A percentile compares a stretch with the other conserved stretches of the same genome.
phyloP scores from a whole-genome alignment of 208 protist species.

The Trichomonas vaginalis region DNA sequence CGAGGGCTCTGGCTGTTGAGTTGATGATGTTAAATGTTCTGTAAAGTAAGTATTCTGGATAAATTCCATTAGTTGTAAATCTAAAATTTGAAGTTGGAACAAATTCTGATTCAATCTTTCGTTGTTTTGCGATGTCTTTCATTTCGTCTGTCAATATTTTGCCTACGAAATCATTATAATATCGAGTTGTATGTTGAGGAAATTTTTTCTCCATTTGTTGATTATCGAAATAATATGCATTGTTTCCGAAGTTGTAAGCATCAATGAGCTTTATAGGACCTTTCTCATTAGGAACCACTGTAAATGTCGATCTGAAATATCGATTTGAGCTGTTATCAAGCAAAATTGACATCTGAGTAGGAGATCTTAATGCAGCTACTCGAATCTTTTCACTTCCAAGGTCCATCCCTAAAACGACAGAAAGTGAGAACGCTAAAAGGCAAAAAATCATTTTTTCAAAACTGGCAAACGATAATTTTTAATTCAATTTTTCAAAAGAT shows the following conservation, averaged over 20 bases:
- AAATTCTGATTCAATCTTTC: not conserved
- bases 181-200: not conserved
- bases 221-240: not conserved
- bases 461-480: too few species aligned
- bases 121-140: not conserved
- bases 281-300: not conserved
- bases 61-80: not conserved
- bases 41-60: not conserved
- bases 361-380: not conserved
- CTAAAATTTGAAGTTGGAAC: not conserved
- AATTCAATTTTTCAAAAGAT: too few species aligned
- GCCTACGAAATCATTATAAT: not conserved
- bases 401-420: not conserved
- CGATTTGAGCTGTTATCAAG: not conserved
- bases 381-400: not conserved
- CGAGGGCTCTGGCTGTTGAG: not conserved
- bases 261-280: not conserved
- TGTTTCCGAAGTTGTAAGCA: not conserved
- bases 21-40: not conserved
- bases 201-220: not conserved
- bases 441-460: not conserved
- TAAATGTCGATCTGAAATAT: not conserved
- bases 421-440: not conserved
- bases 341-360: not conserved
- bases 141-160: not conserved